phyloP scores from a whole-genome alignment of 257 asterid species.

The Solanum sejunctum region DNA sequence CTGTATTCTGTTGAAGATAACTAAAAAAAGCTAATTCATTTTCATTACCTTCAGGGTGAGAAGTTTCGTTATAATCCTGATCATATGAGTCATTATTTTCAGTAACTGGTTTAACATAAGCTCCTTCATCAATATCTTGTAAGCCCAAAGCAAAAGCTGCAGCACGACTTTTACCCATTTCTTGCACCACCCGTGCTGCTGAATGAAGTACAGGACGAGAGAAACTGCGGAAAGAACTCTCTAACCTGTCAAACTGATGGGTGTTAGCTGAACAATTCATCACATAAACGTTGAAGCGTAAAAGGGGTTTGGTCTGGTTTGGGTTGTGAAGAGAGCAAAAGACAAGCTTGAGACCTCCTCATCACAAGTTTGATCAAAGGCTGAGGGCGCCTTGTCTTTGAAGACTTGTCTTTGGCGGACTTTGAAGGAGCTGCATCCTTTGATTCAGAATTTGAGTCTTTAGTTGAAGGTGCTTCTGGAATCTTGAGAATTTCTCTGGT shows the following conservation, averaged over 20 bases:
- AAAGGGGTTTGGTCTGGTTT: neutral
- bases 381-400: constrained; percentile 82
- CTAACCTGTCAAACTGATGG: constrained; percentile 47
- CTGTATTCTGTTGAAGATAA: neutral
- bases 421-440: constrained; percentile 56
- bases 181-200: constrained; percentile 97
- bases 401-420: constrained; percentile 64
- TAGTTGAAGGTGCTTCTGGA: constrained; percentile 79
- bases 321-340: neutral
- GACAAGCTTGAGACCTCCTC: constrained; percentile 58
- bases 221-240: constrained; percentile 89
- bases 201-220: constrained; percentile 97
- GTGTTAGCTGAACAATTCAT: neutral
- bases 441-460: constrained; percentile 52
- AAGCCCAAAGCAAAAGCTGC: constrained; percentile 94
- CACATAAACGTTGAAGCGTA: neutral
- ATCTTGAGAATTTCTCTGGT: constrained; percentile 87
- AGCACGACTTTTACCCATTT: constrained; percentile 98
- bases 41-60: constrained; percentile 74
- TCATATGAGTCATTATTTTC: constrained; percentile 64
- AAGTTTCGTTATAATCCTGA: constrained; percentile 67
- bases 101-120: constrained; percentile 48
- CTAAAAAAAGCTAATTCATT: neutral
- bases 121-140: constrained; percentile 93
- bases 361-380: constrained; percentile 96